Percentiles rank a stretch among this genome's conserved stretches.
phyloP scores from a whole-genome alignment of 345 rosid genomes.

The Citrus unshiu region DNA sequence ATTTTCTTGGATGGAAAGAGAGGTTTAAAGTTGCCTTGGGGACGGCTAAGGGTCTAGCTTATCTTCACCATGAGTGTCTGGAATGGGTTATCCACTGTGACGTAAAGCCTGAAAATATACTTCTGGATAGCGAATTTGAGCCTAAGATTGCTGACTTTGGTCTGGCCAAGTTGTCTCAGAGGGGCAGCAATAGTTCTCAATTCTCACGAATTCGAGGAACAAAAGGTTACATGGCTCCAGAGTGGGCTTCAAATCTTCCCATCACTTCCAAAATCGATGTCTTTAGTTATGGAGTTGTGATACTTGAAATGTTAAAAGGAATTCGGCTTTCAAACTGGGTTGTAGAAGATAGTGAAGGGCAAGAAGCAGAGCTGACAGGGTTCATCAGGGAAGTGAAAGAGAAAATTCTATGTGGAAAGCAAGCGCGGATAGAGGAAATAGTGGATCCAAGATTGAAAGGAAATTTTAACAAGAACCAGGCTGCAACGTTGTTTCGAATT shows the following conservation, averaged over 20 bases:
- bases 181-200: slow-evolving; percentile 8
- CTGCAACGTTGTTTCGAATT: slow-evolving; percentile 14
- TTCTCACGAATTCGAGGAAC: slow-evolving; percentile 36
- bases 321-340: slow-evolving; percentile 27
- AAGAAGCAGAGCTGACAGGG: slow-evolving; percentile 30
- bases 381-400: slow-evolving; percentile 23
- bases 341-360: slow-evolving; percentile 5
- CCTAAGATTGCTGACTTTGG: slow-evolving; percentile 57
- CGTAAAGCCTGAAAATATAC: slow-evolving; percentile 56
- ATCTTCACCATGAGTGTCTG: slow-evolving; percentile 58
- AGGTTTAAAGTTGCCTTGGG: slow-evolving; percentile 55
- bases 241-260: slow-evolving; percentile 37
- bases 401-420: slow-evolving; percentile 6
- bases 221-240: slow-evolving; percentile 40
- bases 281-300: slow-evolving; percentile 39
- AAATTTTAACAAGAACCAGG: slow-evolving; percentile 25
- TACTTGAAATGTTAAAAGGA: slow-evolving; percentile 43
- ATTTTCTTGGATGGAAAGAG: slow-evolving; percentile 39
- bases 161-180: slow-evolving; percentile 39
- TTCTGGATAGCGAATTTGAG: slow-evolving; percentile 39
- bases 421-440: not conserved
- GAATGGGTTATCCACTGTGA: slow-evolving; percentile 61
- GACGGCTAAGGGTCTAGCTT: slow-evolving; percentile 52
- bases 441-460: slow-evolving; percentile 37
- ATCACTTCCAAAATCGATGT: slow-evolving; percentile 41